Evolutionary conservation across 2,329 filamentous ascomycete genomes (phyloP).

Genomic region (Trichoderma asperellum): DNA sequence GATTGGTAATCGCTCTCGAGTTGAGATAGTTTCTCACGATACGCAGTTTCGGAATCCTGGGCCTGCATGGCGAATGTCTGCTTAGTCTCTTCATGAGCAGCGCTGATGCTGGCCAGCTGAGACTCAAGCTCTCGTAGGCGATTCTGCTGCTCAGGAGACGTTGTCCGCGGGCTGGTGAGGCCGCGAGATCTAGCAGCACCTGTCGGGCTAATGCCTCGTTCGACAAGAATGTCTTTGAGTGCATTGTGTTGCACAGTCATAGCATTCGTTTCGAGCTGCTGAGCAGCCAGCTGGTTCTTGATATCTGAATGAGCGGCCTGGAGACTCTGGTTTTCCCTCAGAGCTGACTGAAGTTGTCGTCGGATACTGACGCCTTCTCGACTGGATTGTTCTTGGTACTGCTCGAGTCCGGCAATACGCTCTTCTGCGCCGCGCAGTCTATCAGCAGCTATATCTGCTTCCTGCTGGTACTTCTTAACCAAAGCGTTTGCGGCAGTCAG

Average conservation of each 20-base stretch:
- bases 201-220: slow-evolving; percentile 82
- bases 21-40: slow-evolving; percentile 90
- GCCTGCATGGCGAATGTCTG: slow-evolving; percentile 75
- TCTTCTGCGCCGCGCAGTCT: slow-evolving; percentile 92
- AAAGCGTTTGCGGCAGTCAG: slow-evolving; percentile 76
- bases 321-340: slow-evolving; percentile 82
- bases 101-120: slow-evolving; percentile 75
- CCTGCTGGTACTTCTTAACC: slow-evolving; percentile 85
- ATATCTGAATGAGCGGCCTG: slow-evolving; percentile 81
- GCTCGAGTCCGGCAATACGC: slow-evolving; percentile 92
- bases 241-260: slow-evolving; percentile 90
- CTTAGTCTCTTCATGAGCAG: slow-evolving; percentile 85
- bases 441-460: slow-evolving; percentile 84
- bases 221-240: slow-evolving; percentile 87
- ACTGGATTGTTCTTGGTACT: slow-evolving; percentile 96
- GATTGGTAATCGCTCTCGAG: slow-evolving; percentile 98
- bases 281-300: slow-evolving; percentile 78
- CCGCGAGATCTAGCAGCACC: slow-evolving; percentile 69
- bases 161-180: slow-evolving; percentile 69
- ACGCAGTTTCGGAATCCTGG: slow-evolving; percentile 84
- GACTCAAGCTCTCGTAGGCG: slow-evolving; percentile 85
- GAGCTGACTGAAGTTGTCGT: slow-evolving; percentile 81
- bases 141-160: slow-evolving; percentile 77
- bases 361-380: slow-evolving; percentile 88
- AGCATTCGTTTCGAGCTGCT: slow-evolving; percentile 93